Base-by-base conservation (phyloP, 305 asterid genomes). In the Solanum hybrid region DNA sequence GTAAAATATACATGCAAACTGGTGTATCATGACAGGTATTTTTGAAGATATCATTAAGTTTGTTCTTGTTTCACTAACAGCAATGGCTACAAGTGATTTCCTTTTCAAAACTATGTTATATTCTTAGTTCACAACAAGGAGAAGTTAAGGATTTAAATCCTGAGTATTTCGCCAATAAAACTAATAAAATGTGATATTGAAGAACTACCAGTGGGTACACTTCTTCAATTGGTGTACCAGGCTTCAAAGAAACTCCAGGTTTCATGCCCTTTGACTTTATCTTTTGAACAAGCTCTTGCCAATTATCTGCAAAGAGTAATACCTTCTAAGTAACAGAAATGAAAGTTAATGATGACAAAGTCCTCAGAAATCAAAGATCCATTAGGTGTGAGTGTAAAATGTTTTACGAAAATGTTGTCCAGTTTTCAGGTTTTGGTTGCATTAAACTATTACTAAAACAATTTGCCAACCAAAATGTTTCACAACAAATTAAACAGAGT, bases 261-360 rank as follows among this genome's bases (percentile, higher is more conserved):
- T 86, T 96, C 99, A 97, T 97, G 90, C 96, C 98, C 91, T 92
- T 94, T 31, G 95, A 93, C 92, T 96, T 97, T 92, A 97, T 96
- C 88, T 75, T 88, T 80, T 90, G 93, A 51, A 97, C 92, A 71
- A 97, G 96, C 91, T 97, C 98, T 91, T 89, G 95, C 99, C 99
- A 97, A 86, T 96, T 95, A 92, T 96, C 98, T 97, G 94, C 76
- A 90, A 87, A 60, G 32, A 73, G 10, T 89, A 90, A 88, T 11
- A 12, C 37, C 42, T 84, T 85, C 77, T 31, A 60, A 22, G n/a
- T 85, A 85, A 85, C 51, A 85, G 14, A 60, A 85, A 60, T 22
- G 32, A 32, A 60, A 85, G 32, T 22, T 56, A 34, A 46, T 22
- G 34, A 56, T 56, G 35, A 60, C 31, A 60, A 85, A 85, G 10